Base-by-base conservation (phyloP, 2,329 filamentous ascomycete species). In the Aquanectria penicillioides region DNA sequence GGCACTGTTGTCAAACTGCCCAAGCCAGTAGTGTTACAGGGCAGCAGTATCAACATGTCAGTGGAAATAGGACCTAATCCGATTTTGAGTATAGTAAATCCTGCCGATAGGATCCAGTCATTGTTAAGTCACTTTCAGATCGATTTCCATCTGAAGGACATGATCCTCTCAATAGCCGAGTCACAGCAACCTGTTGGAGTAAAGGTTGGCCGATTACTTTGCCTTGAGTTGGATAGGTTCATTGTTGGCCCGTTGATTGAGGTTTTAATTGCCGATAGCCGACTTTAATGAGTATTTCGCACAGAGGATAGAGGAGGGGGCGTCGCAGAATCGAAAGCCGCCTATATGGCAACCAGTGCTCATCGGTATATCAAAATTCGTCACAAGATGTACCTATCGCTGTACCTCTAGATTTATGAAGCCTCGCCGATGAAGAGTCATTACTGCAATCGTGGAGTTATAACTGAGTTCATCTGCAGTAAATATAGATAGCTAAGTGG, bases 111-210 rank as follows among this genome's bases (percentile, higher is more conserved):
- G 11, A 49, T 49, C 10, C 46, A 49, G 22, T 28, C 29, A 22
- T 10, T 49, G 31, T 31, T 49, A 10, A 9, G 34, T 15, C 29
- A 28, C 17, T 49, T 49, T 11, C 46, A 49, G n/a, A 37, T 49
- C 26, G 46, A 49, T 10, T 49, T 33, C 31, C 33, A 37, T 5
- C 29, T 36, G 31, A 49, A 49, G 31, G 46, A 49, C 22, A 34
- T 28, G 20, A 49, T 49, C 31, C 36, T 18, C 22, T 28, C 26
- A 13, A 49, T 49, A 12, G 33, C 33, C 3, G 31, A 29, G 13
- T 34, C 31, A n/a, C 9, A n/a, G 6, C 31, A 37, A 18, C 13
- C 46, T 3, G 23, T 34, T 10, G 29, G 36, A 11, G 46, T 37
- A 11, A 49, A 49, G 11, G 26, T 37, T 6, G 46, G 33, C 20